Evolutionary conservation across 2,329 filamentous ascomycete species (phyloP).

Genomic region (Aspergillus pseudotamarii): DNA sequence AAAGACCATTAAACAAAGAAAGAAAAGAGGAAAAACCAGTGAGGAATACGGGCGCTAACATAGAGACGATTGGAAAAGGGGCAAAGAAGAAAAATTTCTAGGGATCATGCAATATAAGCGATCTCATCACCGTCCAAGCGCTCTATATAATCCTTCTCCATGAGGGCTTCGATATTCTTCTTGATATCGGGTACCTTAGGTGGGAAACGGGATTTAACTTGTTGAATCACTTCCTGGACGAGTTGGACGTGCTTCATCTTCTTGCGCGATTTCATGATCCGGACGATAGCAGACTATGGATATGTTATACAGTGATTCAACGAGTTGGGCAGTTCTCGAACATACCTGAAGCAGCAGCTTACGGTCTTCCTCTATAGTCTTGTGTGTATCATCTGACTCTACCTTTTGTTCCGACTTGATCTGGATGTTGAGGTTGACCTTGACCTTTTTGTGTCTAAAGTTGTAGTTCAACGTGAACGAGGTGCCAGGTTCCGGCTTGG

Average conservation of each 20-base stretch:
- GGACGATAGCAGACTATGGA: constrained; percentile 87
- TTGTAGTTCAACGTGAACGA: constrained; percentile 85
- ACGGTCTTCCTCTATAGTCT: constrained; percentile 97
- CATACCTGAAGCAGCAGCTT: constrained; percentile 95
- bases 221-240: constrained; percentile 91
- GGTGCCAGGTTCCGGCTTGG: constrained; percentile 76
- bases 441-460: constrained; percentile 98
- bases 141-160: constrained; percentile 99
- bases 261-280: constrained; percentile 99
- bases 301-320: constrained; percentile 9
- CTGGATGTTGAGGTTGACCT: constrained; percentile 91
- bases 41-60: constrained; percentile 13
- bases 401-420: constrained; percentile 96
- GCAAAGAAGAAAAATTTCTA: constrained; percentile 5
- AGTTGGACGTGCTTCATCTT: constrained; percentile 97
- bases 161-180: constrained; percentile 97
- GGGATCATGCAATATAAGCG: constrained; percentile 80
- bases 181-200: constrained; percentile 96
- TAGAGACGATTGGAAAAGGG: constrained; percentile 4
- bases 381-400: constrained; percentile 95
- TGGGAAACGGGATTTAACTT: constrained; percentile 90
- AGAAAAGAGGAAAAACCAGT: constrained; percentile 7
- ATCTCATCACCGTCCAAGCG: constrained; percentile 92
- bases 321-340: constrained; percentile 23
- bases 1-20: background rate